Evolutionary conservation across 495 filamentous ascomycete genomes (phyloP), one percentile per base, ranked within the genome.

Genomic region (Neurospora sp.): DNA sequence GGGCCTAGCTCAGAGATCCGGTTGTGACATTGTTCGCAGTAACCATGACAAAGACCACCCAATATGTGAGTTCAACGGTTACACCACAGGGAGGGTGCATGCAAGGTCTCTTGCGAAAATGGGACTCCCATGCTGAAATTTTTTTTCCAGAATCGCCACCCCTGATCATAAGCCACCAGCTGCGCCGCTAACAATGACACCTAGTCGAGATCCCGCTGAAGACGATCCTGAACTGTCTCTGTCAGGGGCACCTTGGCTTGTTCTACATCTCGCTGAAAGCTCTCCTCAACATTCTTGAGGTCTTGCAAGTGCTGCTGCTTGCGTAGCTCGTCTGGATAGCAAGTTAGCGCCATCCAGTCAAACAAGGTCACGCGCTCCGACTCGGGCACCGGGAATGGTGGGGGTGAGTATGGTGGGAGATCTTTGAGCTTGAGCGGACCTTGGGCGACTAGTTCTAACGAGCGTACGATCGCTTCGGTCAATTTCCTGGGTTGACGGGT

Each of bases 271-370:
- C 68, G 31, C 27, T 59, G 66, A 40, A 70, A 73, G 9, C 37
- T 31, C 27, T 66, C 31, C 22, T 38, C 46, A 3, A 42, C 69
- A 3, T 40, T 39, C 39, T 27, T 39, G n/a, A 75, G 73, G 31
- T 70, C 71, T 46, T 40, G 37, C 18, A 73, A n/a, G 40, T 75
- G 74, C 70, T 76, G 71, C 75, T 80, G 75, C 22, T 41, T 69
- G 27, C 40, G 69, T 27, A 78, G 40, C 73, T 79, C 76, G 41
- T 76, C 79, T 79, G 79, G 80, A 72, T 79, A 82, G 74, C 76
- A 77, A 20, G 76, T 81, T 70, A 82, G 78, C 74, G 73, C 77
- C 73, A 82, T 76, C 80, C 80, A 82, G 75, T 82, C 80, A 74
- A 82, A 82, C 35, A 82, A 38, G 10, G 72, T 77, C n/a, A 77